phyloP scores from a whole-genome alignment of 768 basidiomycete genomes.

The Suillus clintonianus region DNA sequence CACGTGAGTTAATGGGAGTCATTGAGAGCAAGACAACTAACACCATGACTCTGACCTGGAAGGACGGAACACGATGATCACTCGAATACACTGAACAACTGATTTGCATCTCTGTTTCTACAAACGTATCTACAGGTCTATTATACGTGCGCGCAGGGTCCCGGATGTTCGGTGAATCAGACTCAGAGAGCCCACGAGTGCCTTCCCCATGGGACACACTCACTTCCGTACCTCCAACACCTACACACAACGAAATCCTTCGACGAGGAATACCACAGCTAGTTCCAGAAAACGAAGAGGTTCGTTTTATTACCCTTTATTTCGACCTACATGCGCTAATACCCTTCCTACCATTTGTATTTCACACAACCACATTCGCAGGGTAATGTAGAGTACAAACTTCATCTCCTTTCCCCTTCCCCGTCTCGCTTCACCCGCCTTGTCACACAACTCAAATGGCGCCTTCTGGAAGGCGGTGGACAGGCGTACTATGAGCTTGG shows the following conservation, averaged over 20 bases:
- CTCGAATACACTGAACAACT: constrained; percentile 49
- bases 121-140: too few species aligned
- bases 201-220: constrained; percentile 84
- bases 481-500: constrained; percentile 83
- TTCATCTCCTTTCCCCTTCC: constrained; percentile 81
- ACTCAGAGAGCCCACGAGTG: constrained; percentile 77
- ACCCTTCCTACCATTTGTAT: not conserved
- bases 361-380: constrained; percentile 25
- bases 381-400: constrained; percentile 94
- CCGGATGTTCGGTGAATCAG: constrained; percentile 79
- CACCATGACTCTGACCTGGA: not conserved
- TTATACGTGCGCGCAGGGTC: not conserved
- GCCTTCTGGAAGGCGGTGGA: constrained; percentile 81
- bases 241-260: constrained; percentile 30
- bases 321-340: not conserved
- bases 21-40: not conserved
- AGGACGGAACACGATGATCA: constrained; percentile 43
- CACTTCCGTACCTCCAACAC: constrained; percentile 53
- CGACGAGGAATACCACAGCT: constrained; percentile 58
- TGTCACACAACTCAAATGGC: constrained; percentile 96
- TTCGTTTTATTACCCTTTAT: constrained; percentile 18
- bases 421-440: constrained; percentile 78
- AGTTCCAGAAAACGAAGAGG: constrained; percentile 75
- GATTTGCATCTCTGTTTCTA: not conserved
- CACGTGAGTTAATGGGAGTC: not conserved